Percentiles rank a stretch among this genome's conserved stretches.
Evolutionary conservation across 2,329 filamentous ascomycete genomes (phyloP).

Genomic region (Exophiala dermatitidis): DNA sequence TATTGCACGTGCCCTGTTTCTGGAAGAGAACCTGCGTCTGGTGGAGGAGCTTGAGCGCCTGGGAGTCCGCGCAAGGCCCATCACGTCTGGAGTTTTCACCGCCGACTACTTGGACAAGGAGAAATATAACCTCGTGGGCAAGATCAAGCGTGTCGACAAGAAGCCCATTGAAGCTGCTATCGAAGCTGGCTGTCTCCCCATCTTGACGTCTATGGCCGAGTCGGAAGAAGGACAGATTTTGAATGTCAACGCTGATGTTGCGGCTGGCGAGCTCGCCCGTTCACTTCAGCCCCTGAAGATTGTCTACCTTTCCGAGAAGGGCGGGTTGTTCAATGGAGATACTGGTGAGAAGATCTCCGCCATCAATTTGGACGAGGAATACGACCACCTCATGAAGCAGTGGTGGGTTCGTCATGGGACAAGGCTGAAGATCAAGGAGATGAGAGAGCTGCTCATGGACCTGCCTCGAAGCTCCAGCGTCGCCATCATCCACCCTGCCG

Average conservation of each 20-base stretch:
- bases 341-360: conserved; percentile 92
- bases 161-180: conserved; percentile 86
- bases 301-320: conserved; percentile 97
- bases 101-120: conserved; percentile 95
- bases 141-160: conserved; percentile 89
- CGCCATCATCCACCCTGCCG: conserved; percentile 93
- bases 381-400: conserved; percentile 83
- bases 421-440: conserved; percentile 93
- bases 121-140: conserved; percentile 91
- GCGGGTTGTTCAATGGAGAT: conserved; percentile 87
- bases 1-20: conserved; percentile 82
- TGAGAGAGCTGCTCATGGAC: conserved; percentile 83
- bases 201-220: conserved; percentile 95
- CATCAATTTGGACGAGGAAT: conserved; percentile 97
- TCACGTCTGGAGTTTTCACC: conserved; percentile 82
- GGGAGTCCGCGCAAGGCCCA: conserved; percentile 79
- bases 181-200: conserved; percentile 80
- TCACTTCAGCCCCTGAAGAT: conserved; percentile 91
- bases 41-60: conserved; percentile 83
- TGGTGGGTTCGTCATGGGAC: conserved; percentile 94
- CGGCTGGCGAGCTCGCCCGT: conserved; percentile 84
- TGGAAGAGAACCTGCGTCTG: conserved; percentile 91
- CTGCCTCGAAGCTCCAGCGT: conserved; percentile 89
- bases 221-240: conserved; percentile 83
- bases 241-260: conserved; percentile 97